These are phyloP conservation scores for Penicillium bovifimosum DNA, from an alignment of 495 filamentous ascomycete species.

Conservation along the genomic window DNA sequence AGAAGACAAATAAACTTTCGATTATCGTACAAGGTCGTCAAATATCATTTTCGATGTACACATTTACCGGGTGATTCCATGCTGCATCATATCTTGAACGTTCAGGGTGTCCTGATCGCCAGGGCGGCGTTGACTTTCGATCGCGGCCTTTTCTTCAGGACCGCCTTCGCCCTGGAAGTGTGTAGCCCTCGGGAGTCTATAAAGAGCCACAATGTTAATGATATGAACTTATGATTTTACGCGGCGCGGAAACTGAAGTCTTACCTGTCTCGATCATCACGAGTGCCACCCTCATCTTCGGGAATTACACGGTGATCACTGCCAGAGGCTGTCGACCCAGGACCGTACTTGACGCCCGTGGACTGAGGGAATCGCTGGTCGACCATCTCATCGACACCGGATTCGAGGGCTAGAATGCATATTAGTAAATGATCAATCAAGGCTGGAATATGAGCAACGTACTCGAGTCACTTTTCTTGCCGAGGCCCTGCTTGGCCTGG, in stretches of 20 bases:
- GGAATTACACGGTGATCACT: slow-evolving; percentile 50
- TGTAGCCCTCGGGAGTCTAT: slow-evolving; percentile 38
- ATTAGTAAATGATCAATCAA: background rate
- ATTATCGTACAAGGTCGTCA: slow-evolving; percentile 5
- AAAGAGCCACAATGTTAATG: slow-evolving; percentile 3
- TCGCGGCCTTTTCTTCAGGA: slow-evolving; percentile 44
- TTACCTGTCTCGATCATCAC: slow-evolving; percentile 42
- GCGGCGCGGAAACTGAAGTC: background rate
- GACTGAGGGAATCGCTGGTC: slow-evolving; percentile 39
- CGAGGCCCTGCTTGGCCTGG: slow-evolving; percentile 44
- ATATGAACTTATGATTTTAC: background rate
- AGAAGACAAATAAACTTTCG: background rate
- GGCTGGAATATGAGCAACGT: slow-evolving; percentile 8
- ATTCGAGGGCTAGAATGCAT: slow-evolving; percentile 40
- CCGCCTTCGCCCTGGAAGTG: slow-evolving; percentile 49
- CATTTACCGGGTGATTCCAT: slow-evolving; percentile 18
- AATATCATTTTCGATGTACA: slow-evolving; percentile 10
- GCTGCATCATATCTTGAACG: slow-evolving; percentile 26
- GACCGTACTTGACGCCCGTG: slow-evolving; percentile 41
- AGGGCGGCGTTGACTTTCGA: slow-evolving; percentile 28
- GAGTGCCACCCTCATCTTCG: slow-evolving; percentile 45
- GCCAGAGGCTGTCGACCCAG: slow-evolving; percentile 41
- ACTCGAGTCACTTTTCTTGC: slow-evolving; percentile 44
- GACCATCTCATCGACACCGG: slow-evolving; percentile 47
- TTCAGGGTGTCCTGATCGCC: slow-evolving; percentile 42